Conservation (phyloP, 352 stramenopile genomes). For the Phytopythium sindhum region DNA sequence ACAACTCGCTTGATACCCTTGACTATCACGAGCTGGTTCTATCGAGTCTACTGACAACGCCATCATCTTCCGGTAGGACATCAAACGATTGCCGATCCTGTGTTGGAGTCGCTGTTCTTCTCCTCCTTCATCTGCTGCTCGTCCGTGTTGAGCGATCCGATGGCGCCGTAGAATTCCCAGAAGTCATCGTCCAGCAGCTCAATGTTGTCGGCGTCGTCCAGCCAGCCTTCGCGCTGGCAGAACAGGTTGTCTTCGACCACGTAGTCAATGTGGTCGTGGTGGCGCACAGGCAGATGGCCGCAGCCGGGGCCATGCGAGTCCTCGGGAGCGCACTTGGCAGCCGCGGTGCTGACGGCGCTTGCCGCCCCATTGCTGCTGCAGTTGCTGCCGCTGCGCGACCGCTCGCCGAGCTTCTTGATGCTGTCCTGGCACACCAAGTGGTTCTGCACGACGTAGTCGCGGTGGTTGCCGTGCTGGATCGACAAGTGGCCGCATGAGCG, state of each 20-base stretch:
- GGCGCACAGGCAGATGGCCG: slow-evolving; percentile 66
- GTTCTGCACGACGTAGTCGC: slow-evolving; percentile 81
- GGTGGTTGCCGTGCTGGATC: slow-evolving; percentile 76
- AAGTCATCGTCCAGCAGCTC: slow-evolving; percentile 78
- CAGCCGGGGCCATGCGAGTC: slow-evolving; percentile 63
- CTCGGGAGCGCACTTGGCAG: slow-evolving; percentile 22
- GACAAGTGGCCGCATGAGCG: slow-evolving; percentile 67
- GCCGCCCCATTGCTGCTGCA: slow-evolving; percentile 13
- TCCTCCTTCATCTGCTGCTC: slow-evolving; percentile 1
- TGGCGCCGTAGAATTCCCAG: slow-evolving; percentile 78
- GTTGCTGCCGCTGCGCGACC: slow-evolving; percentile 12
- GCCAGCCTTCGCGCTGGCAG: slow-evolving; percentile 57
- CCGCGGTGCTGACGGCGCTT: slow-evolving; percentile 8
- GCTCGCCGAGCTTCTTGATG: slow-evolving; percentile 46
- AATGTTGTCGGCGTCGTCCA: slow-evolving; percentile 50
- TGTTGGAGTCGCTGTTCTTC: not conserved
- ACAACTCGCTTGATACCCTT: no score
- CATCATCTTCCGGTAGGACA: no score
- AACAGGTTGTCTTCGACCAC: slow-evolving; percentile 80
- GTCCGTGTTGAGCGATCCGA: slow-evolving; percentile 52
- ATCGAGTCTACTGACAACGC: no score
- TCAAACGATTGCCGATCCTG: not conserved
- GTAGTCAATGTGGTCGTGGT: slow-evolving; percentile 82
- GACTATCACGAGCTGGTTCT: no score
- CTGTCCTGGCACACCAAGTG: slow-evolving; percentile 76